A percentile compares a stretch with the other conserved stretches of the same genome.
Evolutionary conservation across 352 stramenopile genomes (phyloP).

Genomic region (Elongisporangium prolatum): DNA sequence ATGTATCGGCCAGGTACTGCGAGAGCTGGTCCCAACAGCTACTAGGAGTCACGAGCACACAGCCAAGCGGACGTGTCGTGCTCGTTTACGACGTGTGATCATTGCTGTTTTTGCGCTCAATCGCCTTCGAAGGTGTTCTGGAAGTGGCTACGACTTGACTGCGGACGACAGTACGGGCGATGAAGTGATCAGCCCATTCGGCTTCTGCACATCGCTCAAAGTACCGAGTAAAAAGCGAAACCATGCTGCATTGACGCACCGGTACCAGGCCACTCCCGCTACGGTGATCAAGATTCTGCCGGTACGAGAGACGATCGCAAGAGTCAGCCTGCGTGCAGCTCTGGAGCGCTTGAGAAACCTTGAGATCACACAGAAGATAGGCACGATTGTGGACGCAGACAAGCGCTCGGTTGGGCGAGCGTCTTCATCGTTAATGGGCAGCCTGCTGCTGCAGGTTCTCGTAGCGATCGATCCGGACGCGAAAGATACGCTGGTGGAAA

Average conservation of each 20-base stretch:
- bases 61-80: conserved; percentile 11
- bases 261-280: conserved; percentile 4
- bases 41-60: conserved; percentile 7
- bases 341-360: conserved; percentile 34
- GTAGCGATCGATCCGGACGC: conserved; percentile 31
- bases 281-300: conserved; percentile 51
- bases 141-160: not conserved
- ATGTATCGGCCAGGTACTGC: conserved; percentile 53
- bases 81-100: conserved; percentile 42
- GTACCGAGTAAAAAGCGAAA: conserved; percentile 17
- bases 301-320: conserved; percentile 19
- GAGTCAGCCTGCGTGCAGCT: conserved; percentile 21
- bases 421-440: conserved; percentile 20
- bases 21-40: conserved; percentile 38
- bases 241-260: conserved; percentile 7
- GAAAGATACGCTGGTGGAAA: conserved; percentile 34
- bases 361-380: conserved; percentile 25
- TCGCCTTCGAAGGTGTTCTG: conserved; percentile 19
- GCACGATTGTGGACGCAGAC: conserved; percentile 17
- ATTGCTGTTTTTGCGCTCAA: conserved; percentile 71
- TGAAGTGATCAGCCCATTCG: conserved; percentile 17
- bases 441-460: conserved; percentile 36
- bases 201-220: conserved; percentile 37
- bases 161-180: not conserved
- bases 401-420: not conserved